phyloP scores from a whole-genome alignment of 164 flowering plant genomes.

The Dillenia turbinata region DNA sequence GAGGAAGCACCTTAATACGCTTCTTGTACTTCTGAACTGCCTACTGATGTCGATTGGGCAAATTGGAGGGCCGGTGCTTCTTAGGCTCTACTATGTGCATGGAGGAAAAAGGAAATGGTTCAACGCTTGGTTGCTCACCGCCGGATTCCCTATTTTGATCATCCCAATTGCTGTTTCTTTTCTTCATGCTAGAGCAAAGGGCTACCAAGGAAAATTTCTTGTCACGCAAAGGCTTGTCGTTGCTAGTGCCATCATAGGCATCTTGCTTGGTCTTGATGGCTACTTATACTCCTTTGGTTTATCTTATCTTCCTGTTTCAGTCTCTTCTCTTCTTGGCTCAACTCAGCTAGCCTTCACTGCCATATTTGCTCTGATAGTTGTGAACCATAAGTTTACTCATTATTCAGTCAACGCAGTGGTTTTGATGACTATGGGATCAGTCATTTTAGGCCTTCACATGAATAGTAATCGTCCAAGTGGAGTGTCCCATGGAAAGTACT shows the following conservation, averaged over 20 bases:
- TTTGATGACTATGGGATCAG: conserved; percentile 23
- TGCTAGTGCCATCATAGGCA: conserved; percentile 11
- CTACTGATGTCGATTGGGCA: conserved; percentile 14
- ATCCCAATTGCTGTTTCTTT: conserved; percentile 10
- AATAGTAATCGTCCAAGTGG: conserved; percentile 20
- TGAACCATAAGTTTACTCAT: conserved; percentile 22
- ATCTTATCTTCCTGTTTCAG: conserved; percentile 23
- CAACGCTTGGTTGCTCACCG: conserved; percentile 20
- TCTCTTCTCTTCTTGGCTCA: conserved; percentile 20
- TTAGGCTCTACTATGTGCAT: conserved; percentile 20
- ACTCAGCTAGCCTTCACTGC: conserved; percentile 33
- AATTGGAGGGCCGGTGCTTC: conserved; percentile 17
- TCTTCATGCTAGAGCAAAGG: neutral
- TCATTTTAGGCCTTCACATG: conserved; percentile 17
- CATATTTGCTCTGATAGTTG: conserved; percentile 22
- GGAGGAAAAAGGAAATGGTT: conserved; percentile 30
- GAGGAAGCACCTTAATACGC: too few species aligned
- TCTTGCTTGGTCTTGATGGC: conserved; percentile 11
- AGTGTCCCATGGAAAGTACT: conserved; percentile 13
- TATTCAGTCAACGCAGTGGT: conserved; percentile 25
- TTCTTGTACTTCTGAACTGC: conserved; percentile 13
- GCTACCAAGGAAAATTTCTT: neutral
- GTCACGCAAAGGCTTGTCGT: conserved; percentile 1
- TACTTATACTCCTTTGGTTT: conserved; percentile 19
- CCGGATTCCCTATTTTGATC: conserved; percentile 15